A percentile compares a stretch with the other conserved stretches of the same genome.
Evolutionary conservation across 164 flowering plant genomes (phyloP).

Genomic region (Cinnamomum chago): DNA sequence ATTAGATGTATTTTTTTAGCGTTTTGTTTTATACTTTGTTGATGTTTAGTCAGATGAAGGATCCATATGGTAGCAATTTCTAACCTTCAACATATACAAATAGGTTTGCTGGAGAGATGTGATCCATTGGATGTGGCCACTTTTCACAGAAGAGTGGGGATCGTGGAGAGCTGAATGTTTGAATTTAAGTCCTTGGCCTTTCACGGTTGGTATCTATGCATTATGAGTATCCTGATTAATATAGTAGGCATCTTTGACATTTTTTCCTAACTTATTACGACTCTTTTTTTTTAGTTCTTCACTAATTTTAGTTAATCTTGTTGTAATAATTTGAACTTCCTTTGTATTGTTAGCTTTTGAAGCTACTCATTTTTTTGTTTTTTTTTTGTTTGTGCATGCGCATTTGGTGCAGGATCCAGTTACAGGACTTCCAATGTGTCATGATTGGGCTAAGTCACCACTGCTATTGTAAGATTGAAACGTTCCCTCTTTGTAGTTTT

Average conservation of each 20-base stretch:
- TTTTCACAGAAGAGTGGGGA: constrained; percentile 86
- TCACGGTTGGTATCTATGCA: constrained; percentile 46
- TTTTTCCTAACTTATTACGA: neutral
- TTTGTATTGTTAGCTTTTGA: neutral
- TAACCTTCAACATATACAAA: constrained; percentile 9
- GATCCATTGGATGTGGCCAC: constrained; percentile 99
- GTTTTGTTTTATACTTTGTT: neutral
- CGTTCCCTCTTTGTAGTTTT: neutral
- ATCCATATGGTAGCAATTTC: constrained; percentile 3
- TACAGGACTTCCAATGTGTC: constrained; percentile 77
- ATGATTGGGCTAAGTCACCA: constrained; percentile 62
- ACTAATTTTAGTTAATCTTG: neutral
- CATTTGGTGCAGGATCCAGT: constrained; percentile 75
- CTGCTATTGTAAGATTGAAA: constrained; percentile 60
- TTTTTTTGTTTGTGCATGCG: constrained; percentile 3
- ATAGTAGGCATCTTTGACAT: neutral
- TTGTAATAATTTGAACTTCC: neutral
- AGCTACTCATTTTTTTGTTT: neutral
- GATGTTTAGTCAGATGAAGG: constrained; percentile 1
- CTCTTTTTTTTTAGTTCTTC: neutral
- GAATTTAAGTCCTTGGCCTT: constrained; percentile 69
- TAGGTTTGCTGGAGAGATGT: constrained; percentile 91
- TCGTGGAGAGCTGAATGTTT: constrained; percentile 65
- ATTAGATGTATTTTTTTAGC: neutral
- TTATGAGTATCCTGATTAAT: neutral